Conservation (phyloP, 2,329 filamentous ascomycete genomes). For the Verticillium albo-atrum region DNA sequence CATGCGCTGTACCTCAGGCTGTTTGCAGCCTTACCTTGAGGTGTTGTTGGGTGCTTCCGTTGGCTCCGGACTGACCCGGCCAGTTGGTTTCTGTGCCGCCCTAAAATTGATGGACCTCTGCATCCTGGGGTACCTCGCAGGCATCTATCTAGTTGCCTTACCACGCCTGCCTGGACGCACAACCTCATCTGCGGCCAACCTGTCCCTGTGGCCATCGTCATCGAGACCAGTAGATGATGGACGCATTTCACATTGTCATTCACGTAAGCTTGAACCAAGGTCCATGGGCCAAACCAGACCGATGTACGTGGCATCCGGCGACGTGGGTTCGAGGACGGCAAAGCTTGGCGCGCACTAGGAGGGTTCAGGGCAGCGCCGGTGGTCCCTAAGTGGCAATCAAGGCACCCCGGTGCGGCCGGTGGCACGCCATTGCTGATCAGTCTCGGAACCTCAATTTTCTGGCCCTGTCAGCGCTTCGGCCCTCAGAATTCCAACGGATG, state of each 20-base stretch:
- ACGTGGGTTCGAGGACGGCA: neutral
- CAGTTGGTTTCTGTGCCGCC: neutral
- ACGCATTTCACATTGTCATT: neutral
- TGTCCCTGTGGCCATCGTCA: neutral
- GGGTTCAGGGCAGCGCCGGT: neutral
- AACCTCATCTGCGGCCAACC: neutral
- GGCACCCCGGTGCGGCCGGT: neutral
- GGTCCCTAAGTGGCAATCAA: constrained; percentile 8
- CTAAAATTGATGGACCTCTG: neutral
- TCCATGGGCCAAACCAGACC: neutral
- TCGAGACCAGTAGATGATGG: neutral
- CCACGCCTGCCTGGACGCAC: neutral
- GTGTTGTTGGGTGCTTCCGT: neutral
- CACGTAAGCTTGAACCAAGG: neutral
- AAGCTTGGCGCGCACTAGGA: constrained; percentile 8
- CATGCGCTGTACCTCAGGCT: neutral
- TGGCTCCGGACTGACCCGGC: neutral
- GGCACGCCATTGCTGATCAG: constrained; percentile 11
- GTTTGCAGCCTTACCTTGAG: neutral
- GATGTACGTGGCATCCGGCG: neutral
- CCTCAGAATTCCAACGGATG: neutral
- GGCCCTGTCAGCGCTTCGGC: neutral
- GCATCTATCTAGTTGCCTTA: neutral
- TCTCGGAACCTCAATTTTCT: constrained; percentile 6
- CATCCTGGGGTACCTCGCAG: neutral